Conservation (phyloP, 1,284 basidiomycete species). For the Trametes versicolor region DNA sequence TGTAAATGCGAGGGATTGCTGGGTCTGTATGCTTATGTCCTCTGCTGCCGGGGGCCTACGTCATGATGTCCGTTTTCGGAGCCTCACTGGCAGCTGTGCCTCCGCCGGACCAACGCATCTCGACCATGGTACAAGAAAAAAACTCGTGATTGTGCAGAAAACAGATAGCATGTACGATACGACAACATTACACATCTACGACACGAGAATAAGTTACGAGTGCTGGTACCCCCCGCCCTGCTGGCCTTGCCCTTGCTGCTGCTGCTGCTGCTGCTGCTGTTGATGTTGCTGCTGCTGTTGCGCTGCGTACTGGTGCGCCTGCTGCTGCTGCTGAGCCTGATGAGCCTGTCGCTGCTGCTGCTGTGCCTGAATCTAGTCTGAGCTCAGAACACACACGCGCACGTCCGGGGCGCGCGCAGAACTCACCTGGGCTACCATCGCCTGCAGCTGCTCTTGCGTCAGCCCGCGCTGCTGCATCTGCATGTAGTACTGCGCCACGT, state of each 20-base stretch:
- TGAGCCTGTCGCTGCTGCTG: slow-evolving; percentile 31
- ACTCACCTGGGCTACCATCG: slow-evolving; percentile 31
- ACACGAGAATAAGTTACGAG: slow-evolving; percentile 14
- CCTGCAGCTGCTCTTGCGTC: slow-evolving; percentile 35
- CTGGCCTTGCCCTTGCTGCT: slow-evolving; percentile 33
- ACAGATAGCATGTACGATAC: slow-evolving; percentile 17
- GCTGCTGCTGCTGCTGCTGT: slow-evolving; percentile 29
- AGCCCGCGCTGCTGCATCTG: slow-evolving; percentile 29
- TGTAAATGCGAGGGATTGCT: neutral
- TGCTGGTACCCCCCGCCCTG: slow-evolving; percentile 29
- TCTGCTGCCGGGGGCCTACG: slow-evolving; percentile 10
- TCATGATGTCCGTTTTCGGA: slow-evolving; percentile 8
- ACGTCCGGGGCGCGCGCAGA: no score
- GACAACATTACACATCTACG: slow-evolving; percentile 12
- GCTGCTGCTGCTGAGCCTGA: slow-evolving; percentile 29
- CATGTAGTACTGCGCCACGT: slow-evolving; percentile 32
- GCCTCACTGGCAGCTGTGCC: neutral
- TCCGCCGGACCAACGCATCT: no score
- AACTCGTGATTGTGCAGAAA: neutral
- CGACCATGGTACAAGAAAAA: neutral
- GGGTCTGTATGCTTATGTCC: neutral
- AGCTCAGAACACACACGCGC: slow-evolving; percentile 1
- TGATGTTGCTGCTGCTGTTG: slow-evolving; percentile 31
- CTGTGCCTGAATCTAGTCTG: slow-evolving; percentile 17
- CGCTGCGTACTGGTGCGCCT: slow-evolving; percentile 30